Evolutionary conservation across 257 asterid species (phyloP).

Genomic region (Ligustrum vulgare): DNA sequence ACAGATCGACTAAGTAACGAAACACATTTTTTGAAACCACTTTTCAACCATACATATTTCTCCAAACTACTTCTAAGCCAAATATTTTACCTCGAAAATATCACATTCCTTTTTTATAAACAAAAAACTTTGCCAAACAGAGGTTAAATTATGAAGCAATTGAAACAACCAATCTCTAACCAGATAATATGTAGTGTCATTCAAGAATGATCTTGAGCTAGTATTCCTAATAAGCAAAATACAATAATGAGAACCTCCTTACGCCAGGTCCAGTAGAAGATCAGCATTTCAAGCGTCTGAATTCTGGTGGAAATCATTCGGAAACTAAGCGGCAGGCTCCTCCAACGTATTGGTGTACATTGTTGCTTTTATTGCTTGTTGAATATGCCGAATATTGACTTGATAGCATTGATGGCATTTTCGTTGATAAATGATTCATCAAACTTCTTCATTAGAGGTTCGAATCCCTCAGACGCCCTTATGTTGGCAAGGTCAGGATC

Average conservation of each 20-base stretch:
- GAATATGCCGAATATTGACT: conserved; percentile 76
- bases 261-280: neutral
- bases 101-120: too few relatives aligned
- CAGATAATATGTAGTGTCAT: neutral
- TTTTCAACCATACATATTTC: too few relatives aligned
- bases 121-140: too few relatives aligned
- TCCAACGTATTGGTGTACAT: neutral
- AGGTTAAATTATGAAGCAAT: neutral
- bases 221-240: conserved; percentile 15
- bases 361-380: conserved; percentile 48
- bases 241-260: neutral
- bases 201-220: conserved; percentile 14
- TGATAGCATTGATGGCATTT: conserved; percentile 85
- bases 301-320: conserved; percentile 6
- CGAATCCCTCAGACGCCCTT: conserved; percentile 66
- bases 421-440: conserved; percentile 94
- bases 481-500: conserved; percentile 84
- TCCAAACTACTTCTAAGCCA: too few relatives aligned
- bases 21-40: too few relatives aligned
- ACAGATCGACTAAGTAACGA: neutral
- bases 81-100: too few relatives aligned
- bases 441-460: conserved; percentile 64
- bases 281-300: neutral
- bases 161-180: conserved; percentile 12
- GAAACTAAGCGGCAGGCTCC: neutral